These are phyloP conservation scores for Aspergillus floridensis DNA, from an alignment of 2,329 filamentous ascomycete genomes.

Conservation along the genomic window DNA sequence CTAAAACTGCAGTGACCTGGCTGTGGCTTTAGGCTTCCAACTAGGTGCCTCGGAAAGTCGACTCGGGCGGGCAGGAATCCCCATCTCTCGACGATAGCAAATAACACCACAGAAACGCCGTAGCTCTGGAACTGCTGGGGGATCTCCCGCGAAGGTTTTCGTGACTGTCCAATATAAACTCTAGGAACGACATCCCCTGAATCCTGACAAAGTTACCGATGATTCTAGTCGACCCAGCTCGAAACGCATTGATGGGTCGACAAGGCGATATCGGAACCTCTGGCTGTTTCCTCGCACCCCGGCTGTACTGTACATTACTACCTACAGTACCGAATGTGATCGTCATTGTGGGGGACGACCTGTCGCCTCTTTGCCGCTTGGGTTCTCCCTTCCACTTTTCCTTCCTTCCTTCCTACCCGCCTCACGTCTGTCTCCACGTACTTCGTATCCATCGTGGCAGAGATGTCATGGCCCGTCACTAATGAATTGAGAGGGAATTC, in stretches of 20 bases:
- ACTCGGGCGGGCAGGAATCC: not conserved
- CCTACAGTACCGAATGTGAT: not conserved
- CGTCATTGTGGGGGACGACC: constrained; percentile 7
- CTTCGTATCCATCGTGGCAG: constrained; percentile 3
- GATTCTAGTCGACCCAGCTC: constrained; percentile 21
- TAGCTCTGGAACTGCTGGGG: constrained; percentile 31
- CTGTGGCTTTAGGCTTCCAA: not conserved
- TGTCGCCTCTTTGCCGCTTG: constrained; percentile 5
- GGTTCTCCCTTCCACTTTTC: not conserved
- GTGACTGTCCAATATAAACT: constrained; percentile 26
- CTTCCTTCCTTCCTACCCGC: constrained; percentile 2
- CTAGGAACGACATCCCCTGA: constrained; percentile 25
- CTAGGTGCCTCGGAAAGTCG: not conserved
- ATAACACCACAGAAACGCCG: not conserved
- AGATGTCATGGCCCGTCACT: not conserved
- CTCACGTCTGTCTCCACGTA: not conserved
- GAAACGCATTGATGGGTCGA: constrained; percentile 15
- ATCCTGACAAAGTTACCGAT: constrained; percentile 24
- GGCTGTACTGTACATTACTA: not conserved
- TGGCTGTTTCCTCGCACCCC: not conserved
- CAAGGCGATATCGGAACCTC: constrained; percentile 5
- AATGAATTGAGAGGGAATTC: not conserved
- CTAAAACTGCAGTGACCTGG: not conserved
- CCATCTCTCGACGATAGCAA: not conserved
- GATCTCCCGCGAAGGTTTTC: constrained; percentile 38